Conservation (phyloP, 1,284 basidiomycete genomes). For the Trichosporon coremiiforme region DNA sequence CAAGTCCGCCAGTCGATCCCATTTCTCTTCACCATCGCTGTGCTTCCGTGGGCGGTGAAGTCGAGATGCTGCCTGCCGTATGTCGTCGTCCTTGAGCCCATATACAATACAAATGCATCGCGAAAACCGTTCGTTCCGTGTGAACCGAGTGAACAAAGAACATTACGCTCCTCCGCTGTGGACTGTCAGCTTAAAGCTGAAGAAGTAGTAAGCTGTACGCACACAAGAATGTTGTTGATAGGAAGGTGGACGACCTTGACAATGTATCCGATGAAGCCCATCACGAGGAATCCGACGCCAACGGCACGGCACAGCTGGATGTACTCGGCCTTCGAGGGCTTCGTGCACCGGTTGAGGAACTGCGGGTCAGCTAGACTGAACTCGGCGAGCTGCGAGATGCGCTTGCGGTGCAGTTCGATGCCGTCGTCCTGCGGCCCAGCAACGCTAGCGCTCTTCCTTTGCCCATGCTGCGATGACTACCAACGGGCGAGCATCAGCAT, state of each 20-base stretch:
- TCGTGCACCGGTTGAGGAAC: conserved; percentile 97
- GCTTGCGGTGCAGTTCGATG: not conserved
- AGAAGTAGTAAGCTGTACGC: conserved; percentile 61
- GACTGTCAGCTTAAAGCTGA: too few relatives aligned
- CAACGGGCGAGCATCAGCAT: too few relatives aligned
- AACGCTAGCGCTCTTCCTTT: too few relatives aligned
- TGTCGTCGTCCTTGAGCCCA: not conserved
- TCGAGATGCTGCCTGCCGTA: too few relatives aligned
- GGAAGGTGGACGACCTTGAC: conserved; percentile 93
- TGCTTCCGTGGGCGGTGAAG: not conserved
- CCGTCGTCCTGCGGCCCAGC: too few relatives aligned
- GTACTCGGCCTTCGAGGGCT: conserved; percentile 94
- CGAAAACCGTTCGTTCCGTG: conserved; percentile 13
- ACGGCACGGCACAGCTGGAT: conserved; percentile 89
- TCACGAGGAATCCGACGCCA: conserved; percentile 90
- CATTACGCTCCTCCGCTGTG: conserved; percentile 31
- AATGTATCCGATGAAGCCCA: conserved; percentile 95
- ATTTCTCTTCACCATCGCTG: not conserved
- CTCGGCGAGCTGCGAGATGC: not conserved
- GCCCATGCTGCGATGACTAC: too few relatives aligned
- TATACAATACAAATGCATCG: conserved; percentile 32
- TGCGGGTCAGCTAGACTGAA: conserved; percentile 50
- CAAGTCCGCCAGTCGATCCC: not conserved
- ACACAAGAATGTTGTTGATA: conserved; percentile 95
- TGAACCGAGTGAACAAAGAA: conserved; percentile 7